Conservation (phyloP, 805 yeast species). For the Cyberlindnera petersonii region DNA sequence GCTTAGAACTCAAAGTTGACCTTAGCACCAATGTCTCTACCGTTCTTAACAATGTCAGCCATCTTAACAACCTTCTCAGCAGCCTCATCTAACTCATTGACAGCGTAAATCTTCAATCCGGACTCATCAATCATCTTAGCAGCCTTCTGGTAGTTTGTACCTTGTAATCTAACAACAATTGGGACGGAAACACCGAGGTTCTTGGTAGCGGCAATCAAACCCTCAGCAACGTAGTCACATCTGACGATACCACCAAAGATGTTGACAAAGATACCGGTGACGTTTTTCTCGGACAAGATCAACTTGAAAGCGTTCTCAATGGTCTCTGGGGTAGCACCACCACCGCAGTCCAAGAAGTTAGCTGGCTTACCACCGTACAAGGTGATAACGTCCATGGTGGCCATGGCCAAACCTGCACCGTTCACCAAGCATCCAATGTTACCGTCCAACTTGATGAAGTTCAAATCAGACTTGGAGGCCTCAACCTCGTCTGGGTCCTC, state of each 20-base stretch:
- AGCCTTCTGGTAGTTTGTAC: conserved; percentile 91
- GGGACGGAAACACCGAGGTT: conserved; percentile 88
- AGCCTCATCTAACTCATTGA: conserved; percentile 93
- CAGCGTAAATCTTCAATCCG: conserved; percentile 88
- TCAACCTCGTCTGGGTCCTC: conserved; percentile 97
- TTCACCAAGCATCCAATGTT: conserved; percentile 98
- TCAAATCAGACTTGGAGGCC: conserved; percentile 86
- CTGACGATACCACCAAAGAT: conserved; percentile 99
- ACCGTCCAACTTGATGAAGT: conserved; percentile 97
- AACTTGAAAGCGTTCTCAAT: conserved; percentile 95
- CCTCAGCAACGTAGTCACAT: conserved; percentile 98
- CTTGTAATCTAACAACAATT: conserved; percentile 97
- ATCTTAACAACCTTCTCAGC: conserved; percentile 91
- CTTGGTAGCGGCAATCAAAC: conserved; percentile 92
- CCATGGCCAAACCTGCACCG: conserved; percentile 99
- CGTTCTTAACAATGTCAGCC: conserved; percentile 38
- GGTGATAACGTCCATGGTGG: conserved; percentile 99
- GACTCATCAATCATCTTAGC: conserved; percentile 80
- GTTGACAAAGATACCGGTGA: conserved; percentile 94
- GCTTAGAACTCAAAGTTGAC: conserved; percentile 42
- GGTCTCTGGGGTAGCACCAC: conserved; percentile 99
- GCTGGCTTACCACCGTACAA: conserved; percentile 99
- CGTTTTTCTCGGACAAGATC: conserved; percentile 83
- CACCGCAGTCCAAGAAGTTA: conserved; percentile 99
- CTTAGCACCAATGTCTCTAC: conserved; percentile 45